phyloP scores from a whole-genome alignment of 192 early-diverging fungal genomes.

The Umbelopsis sp. region DNA sequence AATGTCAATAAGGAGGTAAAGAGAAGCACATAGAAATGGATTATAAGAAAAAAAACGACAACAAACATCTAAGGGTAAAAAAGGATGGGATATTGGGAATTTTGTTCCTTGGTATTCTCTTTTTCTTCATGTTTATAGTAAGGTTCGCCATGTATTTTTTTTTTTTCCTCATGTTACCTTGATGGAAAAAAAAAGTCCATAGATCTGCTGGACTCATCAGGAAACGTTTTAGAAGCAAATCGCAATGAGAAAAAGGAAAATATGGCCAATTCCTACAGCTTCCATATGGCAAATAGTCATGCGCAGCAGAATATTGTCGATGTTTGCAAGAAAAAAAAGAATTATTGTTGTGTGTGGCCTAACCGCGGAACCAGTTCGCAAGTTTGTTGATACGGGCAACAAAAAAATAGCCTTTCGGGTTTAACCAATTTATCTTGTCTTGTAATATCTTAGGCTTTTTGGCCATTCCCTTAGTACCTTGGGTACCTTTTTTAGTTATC shows the following conservation, averaged over 20 bases:
- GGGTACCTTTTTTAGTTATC: too few relatives aligned
- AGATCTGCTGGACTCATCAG: conserved; percentile 7
- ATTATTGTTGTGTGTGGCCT: neutral
- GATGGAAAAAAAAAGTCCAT: conserved; percentile 1
- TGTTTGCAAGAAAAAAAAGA: too few relatives aligned
- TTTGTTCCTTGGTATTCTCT: conserved; percentile 18
- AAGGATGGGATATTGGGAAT: neutral
- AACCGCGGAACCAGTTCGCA: neutral
- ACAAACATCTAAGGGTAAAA: neutral
- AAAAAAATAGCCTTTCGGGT: neutral
- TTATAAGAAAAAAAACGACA: neutral
- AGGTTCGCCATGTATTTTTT: neutral
- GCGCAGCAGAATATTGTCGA: too few relatives aligned
- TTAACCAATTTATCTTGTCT: neutral
- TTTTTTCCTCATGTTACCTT: neutral
- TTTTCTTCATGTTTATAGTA: conserved; percentile 9
- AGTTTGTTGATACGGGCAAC: neutral
- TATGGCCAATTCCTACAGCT: too few relatives aligned
- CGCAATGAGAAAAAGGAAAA: neutral
- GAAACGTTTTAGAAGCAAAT: neutral
- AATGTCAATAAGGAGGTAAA: neutral
- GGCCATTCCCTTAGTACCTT: neutral
- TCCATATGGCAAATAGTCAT: too few relatives aligned
- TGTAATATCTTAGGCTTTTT: neutral
- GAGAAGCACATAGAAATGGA: neutral